Evolutionary conservation across 1,139 yeast species (phyloP), one percentile per base, ranked within the genome.

Genomic region (Taphrina communis): DNA sequence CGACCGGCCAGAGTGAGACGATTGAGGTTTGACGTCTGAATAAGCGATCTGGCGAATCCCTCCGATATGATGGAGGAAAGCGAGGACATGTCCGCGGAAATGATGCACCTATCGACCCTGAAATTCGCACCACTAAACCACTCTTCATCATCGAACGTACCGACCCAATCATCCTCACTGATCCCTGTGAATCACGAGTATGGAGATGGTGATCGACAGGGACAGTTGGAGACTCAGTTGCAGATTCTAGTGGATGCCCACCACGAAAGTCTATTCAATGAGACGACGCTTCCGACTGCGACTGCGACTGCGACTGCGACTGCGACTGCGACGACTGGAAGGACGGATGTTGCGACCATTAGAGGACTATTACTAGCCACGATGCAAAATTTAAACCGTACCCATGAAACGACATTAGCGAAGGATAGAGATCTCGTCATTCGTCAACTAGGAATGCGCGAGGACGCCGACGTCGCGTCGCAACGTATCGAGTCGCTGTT

Each of bases 81-180:
- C 6, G 48, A 41, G 14, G 36, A 38, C 25, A 31, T 19, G 50
- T 39, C 60, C 2, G 36, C 38, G 12, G 60, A 38, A 19, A 35
- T 56, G 6, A 21, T 41, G 36, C 50, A 35, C 17, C 25, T 56
- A 5, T 56, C 60, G 17, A 35, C 50, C 6, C 48, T 56, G 8
- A 35, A 39, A n/a, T 56, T 56, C 17, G 60, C 60, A n/a, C 60
- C 60, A 12, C 21, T 56, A 6, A 39, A 31, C 25, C 48, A 21
- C 55, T 9, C 55, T 14, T 1, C 31, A 25, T 25, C 31, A 2
- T 25, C 31, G 4, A 2, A 2, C 31, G 4, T 25, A 25, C 31
- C 31, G 31, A 25, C 31, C 31, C 31, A 2, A 2, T 2, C 31
- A 4, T 25, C 31, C 4, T 4, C 31, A 25, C 4, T 25, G 4